Percentiles rank a stretch among this genome's conserved stretches.
Evolutionary conservation across 2,329 filamentous ascomycete species (phyloP).

Genomic region (Kalmusia sp.): DNA sequence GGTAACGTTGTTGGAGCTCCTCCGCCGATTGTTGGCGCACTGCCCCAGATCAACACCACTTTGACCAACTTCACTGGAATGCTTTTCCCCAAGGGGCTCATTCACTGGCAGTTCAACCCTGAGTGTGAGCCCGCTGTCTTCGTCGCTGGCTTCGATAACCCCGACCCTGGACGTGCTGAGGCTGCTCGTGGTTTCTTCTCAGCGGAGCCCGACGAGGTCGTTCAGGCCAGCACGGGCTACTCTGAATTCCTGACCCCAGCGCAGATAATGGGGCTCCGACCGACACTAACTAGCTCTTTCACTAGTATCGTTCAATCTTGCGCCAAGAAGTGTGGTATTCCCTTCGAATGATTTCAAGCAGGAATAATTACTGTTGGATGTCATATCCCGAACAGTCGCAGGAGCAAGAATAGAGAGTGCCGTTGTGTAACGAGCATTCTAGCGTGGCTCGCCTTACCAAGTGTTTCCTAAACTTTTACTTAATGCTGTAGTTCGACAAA

Average conservation of each 20-base stretch:
- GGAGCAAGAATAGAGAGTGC: too few species aligned
- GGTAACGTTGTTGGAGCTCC: conserved; percentile 24
- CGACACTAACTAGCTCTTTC: conserved; percentile 23
- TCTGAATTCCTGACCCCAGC: conserved; percentile 24
- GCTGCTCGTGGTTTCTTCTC: conserved; percentile 44
- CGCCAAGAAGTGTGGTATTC: conserved; percentile 28
- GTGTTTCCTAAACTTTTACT: too few species aligned
- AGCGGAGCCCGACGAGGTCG: conserved; percentile 23
- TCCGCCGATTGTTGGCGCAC: conserved; percentile 24
- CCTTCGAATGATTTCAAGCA: too few species aligned
- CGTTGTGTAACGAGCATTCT: too few species aligned
- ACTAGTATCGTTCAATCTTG: conserved; percentile 24
- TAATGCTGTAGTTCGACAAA: too few species aligned
- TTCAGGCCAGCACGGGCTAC: conserved; percentile 20
- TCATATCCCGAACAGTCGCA: too few species aligned
- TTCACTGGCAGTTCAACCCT: conserved; percentile 53
- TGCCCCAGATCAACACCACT: conserved; percentile 42
- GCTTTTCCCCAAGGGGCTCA: conserved; percentile 47
- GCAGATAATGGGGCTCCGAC: conserved; percentile 19
- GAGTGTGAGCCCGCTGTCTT: conserved; percentile 50
- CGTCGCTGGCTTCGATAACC: conserved; percentile 45
- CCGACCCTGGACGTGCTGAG: conserved; percentile 44
- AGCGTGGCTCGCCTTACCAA: too few species aligned
- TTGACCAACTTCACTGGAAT: conserved; percentile 48
- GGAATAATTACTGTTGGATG: too few species aligned